Evolutionary conservation across 768 basidiomycete species (phyloP), one percentile per base, ranked within the genome.

Genomic region (Guyanaporus albipodus): DNA sequence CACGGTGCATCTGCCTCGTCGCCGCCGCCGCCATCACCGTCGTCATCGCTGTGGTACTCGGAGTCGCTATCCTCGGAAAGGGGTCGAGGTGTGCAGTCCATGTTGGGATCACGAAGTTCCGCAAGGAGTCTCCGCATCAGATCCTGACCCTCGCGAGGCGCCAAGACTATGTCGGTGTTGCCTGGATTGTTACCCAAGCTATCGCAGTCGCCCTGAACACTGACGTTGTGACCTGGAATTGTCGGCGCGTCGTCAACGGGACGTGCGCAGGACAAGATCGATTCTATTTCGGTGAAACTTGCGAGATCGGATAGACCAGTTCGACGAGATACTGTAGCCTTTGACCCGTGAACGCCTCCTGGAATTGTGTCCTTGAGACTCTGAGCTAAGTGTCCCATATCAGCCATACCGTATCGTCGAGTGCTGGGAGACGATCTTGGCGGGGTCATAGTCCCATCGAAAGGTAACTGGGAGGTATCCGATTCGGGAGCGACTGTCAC

Each of bases 51-150:
- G 18, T 0, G 10, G 29, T 39, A 34, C 15, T 40, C 52, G 19
- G 43, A 42, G 2, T 49, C 53, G 38, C 32, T 42, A 17, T 49
- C 46, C 21, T 55, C 48, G 18, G 41, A 46, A 6, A 50, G 22
- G 5, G 33, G 2, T 2, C 28, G 42, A 29, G 54, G 47, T 7
- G 4, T 28, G 8, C 21, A 39, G 14, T 62, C 45, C 27, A 59
- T 3, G 9, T 8, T 5, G 28, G 48, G 44, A 23, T 62, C 48
- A 2, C 54, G 46, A n/a, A 59, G 52, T 11, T 49, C 47, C n/a
- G 29, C 32, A 15, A 56, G 54, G 3, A 59, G 33, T 21, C 18
- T 46, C 4, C 39, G 44, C 54, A 62, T 62, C 3, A 51, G 9
- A 19, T 53, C 45, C 21, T 3, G 8, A 9, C 42, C 42, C 5